A percentile compares a stretch with the other conserved stretches of the same genome.
These are phyloP conservation scores for Nothophaeocryptopus gaeumannii DNA, from an alignment of 2,329 filamentous ascomycete genomes.

Conservation along the genomic window DNA sequence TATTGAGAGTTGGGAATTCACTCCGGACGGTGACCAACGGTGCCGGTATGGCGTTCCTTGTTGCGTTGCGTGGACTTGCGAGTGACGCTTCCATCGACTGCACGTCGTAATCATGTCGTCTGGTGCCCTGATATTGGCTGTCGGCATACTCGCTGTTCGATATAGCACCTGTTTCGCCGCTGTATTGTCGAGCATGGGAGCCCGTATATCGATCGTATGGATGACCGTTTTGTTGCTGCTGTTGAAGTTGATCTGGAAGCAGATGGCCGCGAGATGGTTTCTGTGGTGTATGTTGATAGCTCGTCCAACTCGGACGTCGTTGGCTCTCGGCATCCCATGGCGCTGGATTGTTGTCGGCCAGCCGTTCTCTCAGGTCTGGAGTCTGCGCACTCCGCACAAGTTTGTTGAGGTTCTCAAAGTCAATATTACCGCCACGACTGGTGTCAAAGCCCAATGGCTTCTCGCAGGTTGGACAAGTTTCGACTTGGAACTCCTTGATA, in stretches of 20 bases:
- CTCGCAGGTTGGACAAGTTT: slow-evolving; percentile 92
- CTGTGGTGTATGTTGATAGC: slow-evolving; percentile 14
- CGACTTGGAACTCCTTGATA: slow-evolving; percentile 88
- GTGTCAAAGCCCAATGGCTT: slow-evolving; percentile 88
- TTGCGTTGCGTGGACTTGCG: slow-evolving; percentile 64
- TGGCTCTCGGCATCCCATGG: slow-evolving; percentile 58
- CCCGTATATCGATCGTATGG: slow-evolving; percentile 26
- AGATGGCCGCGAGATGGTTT: slow-evolving; percentile 26
- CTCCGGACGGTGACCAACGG: slow-evolving; percentile 92
- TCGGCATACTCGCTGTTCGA: slow-evolving; percentile 81
- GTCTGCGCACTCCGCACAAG: slow-evolving; percentile 78
- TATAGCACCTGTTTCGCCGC: slow-evolving; percentile 67
- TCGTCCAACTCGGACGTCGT: slow-evolving; percentile 16
- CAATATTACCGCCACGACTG: slow-evolving; percentile 84
- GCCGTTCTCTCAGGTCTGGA: slow-evolving; percentile 36
- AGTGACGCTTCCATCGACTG: slow-evolving; percentile 92
- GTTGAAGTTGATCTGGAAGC: slow-evolving; percentile 23
- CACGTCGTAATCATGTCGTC: slow-evolving; percentile 90
- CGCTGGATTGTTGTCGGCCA: slow-evolving; percentile 43
- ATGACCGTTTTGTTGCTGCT: neutral
- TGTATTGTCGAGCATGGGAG: slow-evolving; percentile 64
- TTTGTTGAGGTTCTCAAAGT: slow-evolving; percentile 80
- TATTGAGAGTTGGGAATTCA: slow-evolving; percentile 90
- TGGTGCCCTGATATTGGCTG: slow-evolving; percentile 63
- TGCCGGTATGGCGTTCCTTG: slow-evolving; percentile 83